phyloP scores from a whole-genome alignment of 1,284 basidiomycete species.

The Ganoderma boninense region DNA sequence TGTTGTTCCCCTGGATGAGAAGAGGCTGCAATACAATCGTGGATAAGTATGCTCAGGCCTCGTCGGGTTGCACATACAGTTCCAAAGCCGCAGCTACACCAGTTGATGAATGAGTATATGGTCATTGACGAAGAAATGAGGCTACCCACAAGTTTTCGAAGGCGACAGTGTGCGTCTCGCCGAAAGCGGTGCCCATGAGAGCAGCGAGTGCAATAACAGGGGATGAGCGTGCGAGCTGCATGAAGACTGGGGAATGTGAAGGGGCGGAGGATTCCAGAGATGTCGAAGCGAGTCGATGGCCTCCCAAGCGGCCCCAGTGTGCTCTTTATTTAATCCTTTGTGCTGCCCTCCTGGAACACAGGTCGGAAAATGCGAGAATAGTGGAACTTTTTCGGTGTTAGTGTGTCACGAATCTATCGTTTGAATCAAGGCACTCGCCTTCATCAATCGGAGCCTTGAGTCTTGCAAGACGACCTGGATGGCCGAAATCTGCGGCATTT shows the following conservation, averaged over 20 bases:
- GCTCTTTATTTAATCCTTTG: neutral
- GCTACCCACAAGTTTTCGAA: slow-evolving; percentile 47
- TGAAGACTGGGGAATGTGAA: slow-evolving; percentile 13
- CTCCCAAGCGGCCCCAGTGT: too few relatives aligned
- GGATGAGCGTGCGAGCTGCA: slow-evolving; percentile 43
- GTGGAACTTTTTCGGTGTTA: neutral
- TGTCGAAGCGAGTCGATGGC: neutral
- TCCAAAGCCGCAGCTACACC: slow-evolving; percentile 45
- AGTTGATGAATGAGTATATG: neutral
- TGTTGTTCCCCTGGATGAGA: slow-evolving; percentile 42
- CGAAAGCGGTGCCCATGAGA: slow-evolving; percentile 38
- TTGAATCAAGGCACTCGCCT: neutral
- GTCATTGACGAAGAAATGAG: neutral
- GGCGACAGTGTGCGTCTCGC: slow-evolving; percentile 47
- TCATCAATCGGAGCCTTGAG: neutral
- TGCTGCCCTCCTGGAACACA: neutral
- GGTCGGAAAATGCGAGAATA: neutral
- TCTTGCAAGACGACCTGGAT: neutral
- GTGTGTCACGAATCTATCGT: neutral
- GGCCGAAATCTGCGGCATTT: neutral
- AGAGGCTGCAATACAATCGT: slow-evolving; percentile 36
- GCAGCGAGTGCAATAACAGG: slow-evolving; percentile 37
- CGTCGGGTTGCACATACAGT: slow-evolving; percentile 36
- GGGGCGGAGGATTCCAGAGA: neutral
- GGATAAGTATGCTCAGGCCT: neutral